phyloP scores from a whole-genome alignment of 495 filamentous ascomycete genomes.

The Tuber calosporum region DNA sequence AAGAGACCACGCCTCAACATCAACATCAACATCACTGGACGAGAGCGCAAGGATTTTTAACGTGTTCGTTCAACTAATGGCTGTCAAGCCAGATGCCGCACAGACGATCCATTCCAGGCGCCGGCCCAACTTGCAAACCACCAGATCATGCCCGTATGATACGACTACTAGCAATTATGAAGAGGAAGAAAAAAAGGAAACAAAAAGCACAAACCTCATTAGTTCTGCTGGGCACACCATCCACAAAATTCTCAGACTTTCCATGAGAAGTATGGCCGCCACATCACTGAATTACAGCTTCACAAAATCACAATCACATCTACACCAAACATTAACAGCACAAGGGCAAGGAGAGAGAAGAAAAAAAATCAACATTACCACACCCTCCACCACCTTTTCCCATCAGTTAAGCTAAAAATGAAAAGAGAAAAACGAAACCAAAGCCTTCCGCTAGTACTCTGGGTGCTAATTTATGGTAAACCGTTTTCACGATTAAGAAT shows the following conservation, averaged over 20 bases:
- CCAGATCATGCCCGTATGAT: background rate
- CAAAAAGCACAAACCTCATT: background rate
- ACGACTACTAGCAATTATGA: background rate
- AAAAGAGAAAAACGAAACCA: background rate
- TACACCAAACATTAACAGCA: background rate
- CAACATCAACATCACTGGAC: background rate
- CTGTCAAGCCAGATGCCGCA: background rate
- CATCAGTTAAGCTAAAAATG: slow-evolving; percentile 4
- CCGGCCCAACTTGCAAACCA: background rate
- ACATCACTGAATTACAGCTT: background rate
- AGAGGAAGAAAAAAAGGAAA: background rate
- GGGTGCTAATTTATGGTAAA: background rate
- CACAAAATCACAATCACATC: background rate
- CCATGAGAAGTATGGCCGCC: background rate
- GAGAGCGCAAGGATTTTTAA: background rate
- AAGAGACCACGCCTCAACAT: background rate
- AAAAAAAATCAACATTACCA: slow-evolving; percentile 2
- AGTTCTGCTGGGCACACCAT: background rate
- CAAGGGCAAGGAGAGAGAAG: background rate
- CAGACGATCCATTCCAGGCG: background rate
- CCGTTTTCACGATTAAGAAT: slow-evolving; percentile 5
- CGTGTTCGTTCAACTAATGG: background rate
- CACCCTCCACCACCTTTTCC: slow-evolving; percentile 4
- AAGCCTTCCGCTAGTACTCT: background rate
- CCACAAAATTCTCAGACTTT: background rate